Percentiles rank a stretch among this genome's conserved stretches.
phyloP scores from a whole-genome alignment of 352 stramenopile species.

The Thalassiosira pacifica region DNA sequence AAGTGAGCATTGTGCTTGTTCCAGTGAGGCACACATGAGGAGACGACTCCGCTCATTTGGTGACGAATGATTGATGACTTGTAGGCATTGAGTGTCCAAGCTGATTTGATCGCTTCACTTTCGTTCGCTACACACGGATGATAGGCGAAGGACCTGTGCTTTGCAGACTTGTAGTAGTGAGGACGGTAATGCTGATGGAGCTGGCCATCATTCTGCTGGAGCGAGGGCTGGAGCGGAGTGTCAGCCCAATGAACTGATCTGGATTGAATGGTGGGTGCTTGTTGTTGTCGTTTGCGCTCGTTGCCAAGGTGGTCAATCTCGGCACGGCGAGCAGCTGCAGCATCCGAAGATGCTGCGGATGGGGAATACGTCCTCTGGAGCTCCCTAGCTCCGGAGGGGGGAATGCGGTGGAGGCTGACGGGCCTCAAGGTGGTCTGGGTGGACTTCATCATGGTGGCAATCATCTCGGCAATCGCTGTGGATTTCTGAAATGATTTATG shows the following conservation, averaged over 20 bases:
- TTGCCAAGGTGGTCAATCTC: not conserved
- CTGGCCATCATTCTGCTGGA: not conserved
- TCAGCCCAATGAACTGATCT: not conserved
- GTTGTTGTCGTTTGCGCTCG: not conserved
- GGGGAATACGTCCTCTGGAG: not conserved
- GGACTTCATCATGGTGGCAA: not conserved
- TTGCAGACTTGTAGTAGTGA: not conserved
- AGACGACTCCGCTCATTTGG: conserved; percentile 3
- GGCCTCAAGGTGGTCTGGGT: not conserved
- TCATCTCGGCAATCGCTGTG: too few relatives aligned
- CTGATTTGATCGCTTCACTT: not conserved
- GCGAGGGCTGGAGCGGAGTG: not conserved
- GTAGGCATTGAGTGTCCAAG: not conserved
- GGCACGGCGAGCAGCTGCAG: not conserved
- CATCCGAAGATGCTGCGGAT: not conserved
- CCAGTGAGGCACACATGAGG: not conserved
- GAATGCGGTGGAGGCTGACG: not conserved
- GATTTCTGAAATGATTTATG: too few relatives aligned
- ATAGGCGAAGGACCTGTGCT: not conserved
- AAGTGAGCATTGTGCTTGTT: not conserved
- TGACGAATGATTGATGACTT: not conserved
- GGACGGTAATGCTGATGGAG: not conserved
- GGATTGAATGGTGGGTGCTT: not conserved
- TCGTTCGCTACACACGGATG: not conserved
- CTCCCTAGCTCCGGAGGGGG: not conserved